phyloP scores from a whole-genome alignment of 177 flowering plant genomes.

The Vitis hybrid region DNA sequence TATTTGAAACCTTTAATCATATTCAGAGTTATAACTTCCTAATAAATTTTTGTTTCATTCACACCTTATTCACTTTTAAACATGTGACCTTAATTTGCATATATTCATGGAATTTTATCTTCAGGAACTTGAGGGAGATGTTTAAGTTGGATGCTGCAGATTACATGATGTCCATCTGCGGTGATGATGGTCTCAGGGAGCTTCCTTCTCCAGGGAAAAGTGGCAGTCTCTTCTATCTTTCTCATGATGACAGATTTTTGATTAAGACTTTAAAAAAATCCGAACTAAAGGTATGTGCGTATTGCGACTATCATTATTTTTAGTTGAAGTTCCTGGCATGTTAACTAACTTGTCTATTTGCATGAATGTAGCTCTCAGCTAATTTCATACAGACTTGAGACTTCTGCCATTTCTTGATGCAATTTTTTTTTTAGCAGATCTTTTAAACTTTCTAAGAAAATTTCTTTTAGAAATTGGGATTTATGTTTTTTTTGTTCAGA shows the following conservation, averaged over 20 bases:
- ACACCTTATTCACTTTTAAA: background rate
- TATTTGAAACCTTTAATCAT: background rate
- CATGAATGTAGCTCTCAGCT: background rate
- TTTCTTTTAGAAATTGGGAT: too few species aligned
- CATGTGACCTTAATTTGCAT: background rate
- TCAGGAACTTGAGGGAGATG: slow-evolving; percentile 94
- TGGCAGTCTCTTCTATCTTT: slow-evolving; percentile 89
- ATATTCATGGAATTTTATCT: background rate
- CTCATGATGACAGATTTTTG: slow-evolving; percentile 88
- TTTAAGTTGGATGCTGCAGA: slow-evolving; percentile 98
- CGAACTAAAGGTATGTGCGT: slow-evolving; percentile 70
- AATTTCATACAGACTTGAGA: background rate
- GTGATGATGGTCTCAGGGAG: slow-evolving; percentile 84
- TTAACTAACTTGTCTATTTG: too few species aligned
- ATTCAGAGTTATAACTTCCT: background rate
- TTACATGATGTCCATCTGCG: slow-evolving; percentile 99
- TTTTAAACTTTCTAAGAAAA: too few species aligned
- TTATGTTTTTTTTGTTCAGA: too few species aligned
- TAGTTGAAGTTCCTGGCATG: background rate
- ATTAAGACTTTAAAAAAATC: slow-evolving; percentile 75
- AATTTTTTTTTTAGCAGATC: too few species aligned
- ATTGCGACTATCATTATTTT: background rate
- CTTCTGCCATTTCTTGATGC: too few species aligned
- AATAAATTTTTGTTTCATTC: background rate
- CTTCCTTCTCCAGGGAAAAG: slow-evolving; percentile 97